Evolutionary conservation across 2,329 filamentous ascomycete genomes (phyloP), one percentile per base, ranked within the genome.

Genomic region (Trichoderma semiorbis): DNA sequence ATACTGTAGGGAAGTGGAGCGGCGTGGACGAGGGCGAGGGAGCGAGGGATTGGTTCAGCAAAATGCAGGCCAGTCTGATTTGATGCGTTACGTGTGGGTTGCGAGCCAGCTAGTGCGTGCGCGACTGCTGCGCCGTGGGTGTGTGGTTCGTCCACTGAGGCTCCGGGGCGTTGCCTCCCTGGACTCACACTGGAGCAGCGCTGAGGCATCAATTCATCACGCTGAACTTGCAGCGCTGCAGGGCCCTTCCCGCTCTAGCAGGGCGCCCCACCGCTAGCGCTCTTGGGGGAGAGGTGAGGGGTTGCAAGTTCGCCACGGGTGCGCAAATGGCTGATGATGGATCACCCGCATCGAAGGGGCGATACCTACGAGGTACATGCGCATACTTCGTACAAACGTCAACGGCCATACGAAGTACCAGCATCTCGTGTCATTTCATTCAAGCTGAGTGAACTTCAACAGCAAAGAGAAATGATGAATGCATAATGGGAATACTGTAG

Each of bases 1-100:
- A 55, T 36, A 34, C 32, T 34, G 32, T 58, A 68, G 53, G 55
- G 53, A 58, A 72, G 66, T 63, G 72, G 63, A 72, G 63, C 24
- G 55, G 50, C 55, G 26, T 39, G 28, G 16, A 36, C 21, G 47
- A 57, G 69, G 63, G 68, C 63, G 69, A 63, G 16, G 39, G 47
- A 64, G 63, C 55, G 50, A 26, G 43, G 43, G 65, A 58, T 53
- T 21, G 32, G 34, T 61, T 26, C 62, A 26, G 43, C 43, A n/a
- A 61, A 36, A 55, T 28, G 55, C 55, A 60, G 55, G 18, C 16
- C 28, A 60, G 55, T 60, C 43, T 21, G n/a, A 12, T 47, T 21
- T 12, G 43, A 47, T 50, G 43, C 34, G 14, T 36, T 36, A 16
- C 34, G 34, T 16, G 34, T 36, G 34, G 34, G 34, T 36, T 36